Conservation (phyloP, 306 rosid genomes). For the Alnus rubra region DNA sequence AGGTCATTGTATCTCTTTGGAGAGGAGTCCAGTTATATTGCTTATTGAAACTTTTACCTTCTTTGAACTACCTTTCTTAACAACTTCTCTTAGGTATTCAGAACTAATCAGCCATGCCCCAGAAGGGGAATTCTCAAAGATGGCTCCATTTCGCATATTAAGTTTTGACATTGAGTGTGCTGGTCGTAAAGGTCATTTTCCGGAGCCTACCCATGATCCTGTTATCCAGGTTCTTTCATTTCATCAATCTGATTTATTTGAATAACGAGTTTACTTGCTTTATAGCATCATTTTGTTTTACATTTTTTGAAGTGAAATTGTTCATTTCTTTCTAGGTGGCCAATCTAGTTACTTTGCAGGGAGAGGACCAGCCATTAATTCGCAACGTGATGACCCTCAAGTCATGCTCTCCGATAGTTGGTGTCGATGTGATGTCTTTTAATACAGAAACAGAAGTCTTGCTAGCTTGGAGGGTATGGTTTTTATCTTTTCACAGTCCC, state of each 20-base stretch:
- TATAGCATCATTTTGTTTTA: background rate
- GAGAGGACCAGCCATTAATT: constrained; percentile 71
- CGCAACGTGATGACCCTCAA: constrained; percentile 95
- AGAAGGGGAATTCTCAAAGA: constrained; percentile 92
- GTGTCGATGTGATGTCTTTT: constrained; percentile 90
- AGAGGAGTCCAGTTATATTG: constrained; percentile 11
- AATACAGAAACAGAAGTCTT: constrained; percentile 87
- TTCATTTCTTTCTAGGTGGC: constrained; percentile 62
- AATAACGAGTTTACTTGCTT: constrained; percentile 3
- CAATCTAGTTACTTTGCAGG: constrained; percentile 91
- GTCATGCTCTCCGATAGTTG: constrained; percentile 92
- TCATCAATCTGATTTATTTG: constrained; percentile 3
- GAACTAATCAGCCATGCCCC: constrained; percentile 87
- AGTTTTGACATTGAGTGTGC: constrained; percentile 99
- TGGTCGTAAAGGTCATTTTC: constrained; percentile 98
- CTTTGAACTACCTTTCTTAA: constrained; percentile 40
- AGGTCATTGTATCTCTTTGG: constrained; percentile 7
- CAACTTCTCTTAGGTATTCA: constrained; percentile 63
- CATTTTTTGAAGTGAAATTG: constrained; percentile 30
- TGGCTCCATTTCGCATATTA: constrained; percentile 98
- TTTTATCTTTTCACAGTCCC: constrained; percentile 20
- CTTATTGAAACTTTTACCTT: constrained; percentile 18
- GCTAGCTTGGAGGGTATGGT: constrained; percentile 92
- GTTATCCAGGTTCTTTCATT: constrained; percentile 79
- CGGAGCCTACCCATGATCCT: constrained; percentile 93